phyloP scores from a whole-genome alignment of 2,329 filamentous ascomycete species.

The Exophiala xenobiotica region DNA sequence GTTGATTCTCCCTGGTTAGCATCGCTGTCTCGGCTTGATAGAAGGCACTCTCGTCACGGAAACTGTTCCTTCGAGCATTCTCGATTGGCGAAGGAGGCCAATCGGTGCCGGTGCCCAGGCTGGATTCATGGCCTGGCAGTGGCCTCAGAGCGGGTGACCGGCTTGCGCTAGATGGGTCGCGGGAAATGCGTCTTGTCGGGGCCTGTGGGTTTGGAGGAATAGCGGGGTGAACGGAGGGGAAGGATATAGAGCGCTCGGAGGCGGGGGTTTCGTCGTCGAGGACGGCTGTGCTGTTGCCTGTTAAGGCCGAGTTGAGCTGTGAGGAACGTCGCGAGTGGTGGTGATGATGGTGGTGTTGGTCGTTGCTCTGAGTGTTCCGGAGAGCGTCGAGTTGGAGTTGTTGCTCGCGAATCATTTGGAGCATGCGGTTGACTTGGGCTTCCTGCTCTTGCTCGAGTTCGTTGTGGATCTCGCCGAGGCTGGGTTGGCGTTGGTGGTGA shows the following conservation, averaged over 20 bases:
- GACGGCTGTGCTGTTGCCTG: constrained; percentile 40
- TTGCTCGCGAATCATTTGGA: constrained; percentile 50
- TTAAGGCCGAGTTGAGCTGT: constrained; percentile 28
- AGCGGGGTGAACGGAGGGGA: constrained; percentile 36
- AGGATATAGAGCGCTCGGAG: constrained; percentile 43
- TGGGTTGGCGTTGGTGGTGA: constrained; percentile 49
- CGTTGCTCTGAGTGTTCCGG: constrained; percentile 36
- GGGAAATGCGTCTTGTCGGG: constrained; percentile 35
- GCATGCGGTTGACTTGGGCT: constrained; percentile 52
- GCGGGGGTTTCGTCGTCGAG: constrained; percentile 46
- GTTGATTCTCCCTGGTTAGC: constrained; percentile 49
- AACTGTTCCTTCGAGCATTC: constrained; percentile 35
- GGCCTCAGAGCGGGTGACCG: constrained; percentile 40
- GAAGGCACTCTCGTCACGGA: constrained; percentile 47
- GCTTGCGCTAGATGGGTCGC: constrained; percentile 38
- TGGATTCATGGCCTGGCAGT: constrained; percentile 23
- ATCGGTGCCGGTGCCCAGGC: constrained; percentile 18
- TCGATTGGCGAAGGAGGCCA: constrained; percentile 32
- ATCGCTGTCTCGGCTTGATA: constrained; percentile 50
- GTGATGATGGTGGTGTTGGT: constrained; percentile 11
- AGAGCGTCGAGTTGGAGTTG: constrained; percentile 46
- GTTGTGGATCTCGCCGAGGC: constrained; percentile 51
- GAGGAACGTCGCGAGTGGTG: constrained; percentile 5
- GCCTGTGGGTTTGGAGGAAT: constrained; percentile 31
- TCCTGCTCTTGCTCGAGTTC: constrained; percentile 53